phyloP scores from a whole-genome alignment of 2,329 filamentous ascomycete species.

The Drechslerella stenobrocha region DNA sequence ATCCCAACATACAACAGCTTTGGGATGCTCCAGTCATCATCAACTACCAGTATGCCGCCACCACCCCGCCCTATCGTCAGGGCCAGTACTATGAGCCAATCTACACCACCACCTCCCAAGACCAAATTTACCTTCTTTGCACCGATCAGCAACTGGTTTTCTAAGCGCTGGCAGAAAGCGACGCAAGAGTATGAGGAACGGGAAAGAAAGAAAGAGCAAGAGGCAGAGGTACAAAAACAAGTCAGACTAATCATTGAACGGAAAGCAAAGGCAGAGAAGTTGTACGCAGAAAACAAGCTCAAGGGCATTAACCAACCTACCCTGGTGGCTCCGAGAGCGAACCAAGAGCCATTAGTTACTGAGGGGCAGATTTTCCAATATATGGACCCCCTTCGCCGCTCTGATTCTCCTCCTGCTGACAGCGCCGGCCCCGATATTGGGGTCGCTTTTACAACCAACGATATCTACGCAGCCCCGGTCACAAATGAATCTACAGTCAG shows the following conservation, averaged over 20 bases:
- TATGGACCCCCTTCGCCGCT: not conserved
- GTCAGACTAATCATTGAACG: slow-evolving; percentile 33
- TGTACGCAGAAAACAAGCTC: slow-evolving; percentile 42
- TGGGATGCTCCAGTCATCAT: slow-evolving; percentile 22
- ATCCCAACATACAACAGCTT: slow-evolving; percentile 26
- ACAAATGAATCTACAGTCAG: slow-evolving; percentile 38
- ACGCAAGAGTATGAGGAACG: slow-evolving; percentile 44
- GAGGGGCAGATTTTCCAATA: slow-evolving; percentile 21
- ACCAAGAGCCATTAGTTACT: slow-evolving; percentile 29
- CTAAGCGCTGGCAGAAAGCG: slow-evolving; percentile 42
- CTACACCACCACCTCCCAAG: slow-evolving; percentile 30
- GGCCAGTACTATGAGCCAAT: slow-evolving; percentile 8
- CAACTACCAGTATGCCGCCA: slow-evolving; percentile 21
- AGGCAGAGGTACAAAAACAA: slow-evolving; percentile 27
- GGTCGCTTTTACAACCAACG: slow-evolving; percentile 37
- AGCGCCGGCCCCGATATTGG: too few species aligned
- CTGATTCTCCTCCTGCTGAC: too few species aligned
- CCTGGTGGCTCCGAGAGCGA: slow-evolving; percentile 16
- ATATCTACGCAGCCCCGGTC: slow-evolving; percentile 26
- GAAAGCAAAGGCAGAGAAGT: slow-evolving; percentile 33
- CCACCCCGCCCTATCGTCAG: slow-evolving; percentile 21
- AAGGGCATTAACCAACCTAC: slow-evolving; percentile 42
- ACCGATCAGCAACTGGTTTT: slow-evolving; percentile 44
- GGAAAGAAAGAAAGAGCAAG: slow-evolving; percentile 30
- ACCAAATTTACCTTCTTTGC: slow-evolving; percentile 42